phyloP scores from a whole-genome alignment of 768 basidiomycete species.

The Termitomyces sp. region DNA sequence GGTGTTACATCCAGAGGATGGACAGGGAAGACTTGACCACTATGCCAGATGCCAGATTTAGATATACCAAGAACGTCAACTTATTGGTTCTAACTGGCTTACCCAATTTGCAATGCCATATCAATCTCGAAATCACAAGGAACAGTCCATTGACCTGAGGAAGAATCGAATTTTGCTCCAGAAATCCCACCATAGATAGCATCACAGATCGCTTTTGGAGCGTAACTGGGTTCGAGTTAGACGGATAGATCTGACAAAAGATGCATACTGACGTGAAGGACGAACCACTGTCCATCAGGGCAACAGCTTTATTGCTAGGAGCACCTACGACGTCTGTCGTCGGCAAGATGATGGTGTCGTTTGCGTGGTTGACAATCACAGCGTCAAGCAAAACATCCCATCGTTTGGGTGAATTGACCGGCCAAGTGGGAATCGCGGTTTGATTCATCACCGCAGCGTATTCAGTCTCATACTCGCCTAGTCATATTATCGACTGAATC shows the following conservation, averaged over 20 bases:
- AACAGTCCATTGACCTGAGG: slow-evolving; percentile 61
- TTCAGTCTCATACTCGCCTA: slow-evolving; percentile 64
- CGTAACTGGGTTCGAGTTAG: slow-evolving; percentile 49
- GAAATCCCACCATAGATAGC: slow-evolving; percentile 65
- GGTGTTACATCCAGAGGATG: slow-evolving; percentile 78
- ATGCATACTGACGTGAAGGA: slow-evolving; percentile 62
- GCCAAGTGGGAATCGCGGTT: slow-evolving; percentile 70
- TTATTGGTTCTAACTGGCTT: slow-evolving; percentile 18
- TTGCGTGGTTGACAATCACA: slow-evolving; percentile 58
- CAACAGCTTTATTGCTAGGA: slow-evolving; percentile 69
- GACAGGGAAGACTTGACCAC: slow-evolving; percentile 71
- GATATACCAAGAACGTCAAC: not conserved
- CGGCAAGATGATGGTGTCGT: slow-evolving; percentile 46
- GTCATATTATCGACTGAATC: slow-evolving; percentile 1
- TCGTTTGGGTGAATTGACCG: slow-evolving; percentile 53
- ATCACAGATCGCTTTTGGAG: slow-evolving; percentile 56
- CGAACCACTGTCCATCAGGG: slow-evolving; percentile 77
- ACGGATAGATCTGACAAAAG: not conserved
- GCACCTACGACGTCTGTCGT: slow-evolving; percentile 52
- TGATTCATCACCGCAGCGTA: slow-evolving; percentile 60
- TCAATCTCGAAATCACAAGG: slow-evolving; percentile 76
- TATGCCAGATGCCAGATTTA: slow-evolving; percentile 28
- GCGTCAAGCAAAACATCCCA: slow-evolving; percentile 82
- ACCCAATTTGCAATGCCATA: slow-evolving; percentile 79
- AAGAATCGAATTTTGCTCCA: slow-evolving; percentile 58